Evolutionary conservation across 208 protist species (phyloP), one percentile per base, ranked within the genome.

Genomic region (Phytomonas francai): DNA sequence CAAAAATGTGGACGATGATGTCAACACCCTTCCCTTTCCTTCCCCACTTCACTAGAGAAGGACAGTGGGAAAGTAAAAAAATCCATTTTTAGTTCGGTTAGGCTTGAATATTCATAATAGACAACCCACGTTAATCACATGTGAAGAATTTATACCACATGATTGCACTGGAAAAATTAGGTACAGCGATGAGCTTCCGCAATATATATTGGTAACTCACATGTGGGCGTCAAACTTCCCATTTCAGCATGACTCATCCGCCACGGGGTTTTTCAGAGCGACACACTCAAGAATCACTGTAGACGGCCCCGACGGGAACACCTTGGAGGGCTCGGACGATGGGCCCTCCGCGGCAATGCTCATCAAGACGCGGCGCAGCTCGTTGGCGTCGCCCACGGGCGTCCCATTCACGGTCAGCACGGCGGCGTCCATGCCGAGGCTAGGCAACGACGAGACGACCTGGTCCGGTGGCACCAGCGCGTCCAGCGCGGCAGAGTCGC

Each of bases 331-430:
- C 30, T 22, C 33, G 2, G 39, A 14, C 8, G 0, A 71, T 2
- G 29, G 49, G 28, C n/a, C 27, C 56, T 30, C 36, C 22, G 34
- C 33, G 0, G 61, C 63, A 12, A 30, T 58, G 3, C 25, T 9
- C 16, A 33, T 59, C 34, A 89, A 64, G 6, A 68, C 70, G 7
- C 30, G 62, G 3, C 80, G 77, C 49, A 86, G 51, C 64, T 80
- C 74, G 19, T 54, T 36, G 0, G 59, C 72, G 28, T 58, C 77
- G 30, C 63, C n/a, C 8, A 89, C 78, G 0, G 39, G 22, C 3
- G 31, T 34, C 31, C 30, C 64, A 32, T 84, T 84, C 22, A 89
- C 80, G 2, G 71, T 59, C 0, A 81, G 51, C 29, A 89, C 73
- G 19, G 61, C 28, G 12, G 70, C 61, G 22, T 69, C 67, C 4